Evolutionary conservation across 805 yeast genomes (phyloP), one percentile per base, ranked within the genome.

Genomic region (Kurtzmaniella fragi): DNA sequence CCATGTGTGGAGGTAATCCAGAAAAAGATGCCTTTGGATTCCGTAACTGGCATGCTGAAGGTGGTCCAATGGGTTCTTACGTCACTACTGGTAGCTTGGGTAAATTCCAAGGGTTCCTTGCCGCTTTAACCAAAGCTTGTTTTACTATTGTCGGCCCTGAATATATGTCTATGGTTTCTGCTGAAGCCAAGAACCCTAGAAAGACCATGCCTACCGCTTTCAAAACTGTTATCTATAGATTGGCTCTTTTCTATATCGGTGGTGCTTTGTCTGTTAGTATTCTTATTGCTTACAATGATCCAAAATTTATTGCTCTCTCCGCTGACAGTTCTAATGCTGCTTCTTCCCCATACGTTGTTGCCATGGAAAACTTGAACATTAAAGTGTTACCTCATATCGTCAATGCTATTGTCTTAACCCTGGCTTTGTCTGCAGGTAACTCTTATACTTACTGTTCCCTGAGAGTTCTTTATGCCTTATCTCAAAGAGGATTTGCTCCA

Each of bases 141-240:
- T 70, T 67, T 50, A 59, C 62, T 13, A 60, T 64, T 30, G 71
- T 60, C 32, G 73, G 73, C 4, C 70, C 73, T 3, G 75, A 70
- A 45, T 70, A 70, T 46, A 53, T 70, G 46, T 58, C 70, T 17
- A 63, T 67, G 66, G 67, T 64, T 17, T 65, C 70, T 3, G 73
- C 70, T 34, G 76, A 70, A 46, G 66, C 67, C 15, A 56, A 50
- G 36, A 64, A 67, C 45, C 73, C 74, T 7, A 60, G 74, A 45
- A 54, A 56, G 37, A 61, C 57, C 31, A 56, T 69, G 65, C 59
- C 63, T 16, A 53, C 52, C 15, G 70, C 72, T 13, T 69, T 61
- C 54, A 67, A 63, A 40, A 62, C 69, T 5, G 73, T 70, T 12
- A 57, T 68, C 28, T 65, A 62, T 53, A 58, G 75, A 42, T 59